A percentile compares a stretch with the other conserved stretches of the same genome.
Evolutionary conservation across 2,329 filamentous ascomycete genomes (phyloP).

Genomic region (Allantophomopsis lycopodina): DNA sequence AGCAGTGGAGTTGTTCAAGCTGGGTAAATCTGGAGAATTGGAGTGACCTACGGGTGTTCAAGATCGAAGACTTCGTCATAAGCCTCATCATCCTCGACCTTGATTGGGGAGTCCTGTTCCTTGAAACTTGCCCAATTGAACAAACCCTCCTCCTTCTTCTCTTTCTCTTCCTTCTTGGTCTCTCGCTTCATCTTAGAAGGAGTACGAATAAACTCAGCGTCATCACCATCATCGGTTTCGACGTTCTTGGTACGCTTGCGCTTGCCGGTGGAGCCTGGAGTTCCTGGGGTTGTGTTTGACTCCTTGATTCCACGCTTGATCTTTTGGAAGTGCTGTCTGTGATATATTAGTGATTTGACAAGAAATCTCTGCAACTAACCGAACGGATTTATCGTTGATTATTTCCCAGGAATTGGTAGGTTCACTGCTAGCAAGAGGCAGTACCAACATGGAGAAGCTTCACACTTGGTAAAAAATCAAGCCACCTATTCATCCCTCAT

Average conservation of each 20-base stretch:
- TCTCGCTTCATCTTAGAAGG: not conserved
- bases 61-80: not conserved
- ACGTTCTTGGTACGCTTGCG: not conserved
- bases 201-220: constrained; percentile 1
- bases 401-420: too few species aligned
- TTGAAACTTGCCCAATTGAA: not conserved
- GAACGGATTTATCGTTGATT: too few species aligned
- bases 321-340: constrained; percentile 18
- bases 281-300: not conserved
- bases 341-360: too few species aligned
- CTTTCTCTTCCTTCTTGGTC: constrained; percentile 5
- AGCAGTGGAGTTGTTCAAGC: too few species aligned
- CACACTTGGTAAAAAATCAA: too few species aligned
- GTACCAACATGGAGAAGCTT: too few species aligned
- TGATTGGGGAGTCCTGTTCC: not conserved
- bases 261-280: constrained; percentile 1
- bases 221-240: not conserved
- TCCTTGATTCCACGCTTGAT: constrained; percentile 7
- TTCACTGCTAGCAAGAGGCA: too few species aligned
- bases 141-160: constrained; percentile 1
- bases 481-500: too few species aligned
- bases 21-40: too few species aligned
- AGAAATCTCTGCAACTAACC: too few species aligned
- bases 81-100: not conserved
- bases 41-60: not conserved